Percentiles rank a stretch among this genome's conserved stretches.
These are phyloP conservation scores for Pseudohalonectria lignicola DNA, from an alignment of 2,329 filamentous ascomycete species.

Conservation along the genomic window DNA sequence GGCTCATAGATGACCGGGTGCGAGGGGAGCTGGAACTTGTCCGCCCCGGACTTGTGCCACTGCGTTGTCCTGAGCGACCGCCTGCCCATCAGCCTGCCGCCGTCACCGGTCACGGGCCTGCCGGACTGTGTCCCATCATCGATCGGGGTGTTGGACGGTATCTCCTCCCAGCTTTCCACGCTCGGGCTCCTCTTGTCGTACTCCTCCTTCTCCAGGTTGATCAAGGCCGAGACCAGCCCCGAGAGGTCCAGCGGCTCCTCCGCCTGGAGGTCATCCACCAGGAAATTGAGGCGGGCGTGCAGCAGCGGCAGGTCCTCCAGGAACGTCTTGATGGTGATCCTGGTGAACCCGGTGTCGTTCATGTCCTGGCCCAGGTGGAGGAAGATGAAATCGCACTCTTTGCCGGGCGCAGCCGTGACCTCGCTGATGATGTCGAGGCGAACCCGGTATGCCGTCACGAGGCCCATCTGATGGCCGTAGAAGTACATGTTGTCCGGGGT, in stretches of 20 bases:
- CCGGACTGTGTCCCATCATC: constrained; percentile 44
- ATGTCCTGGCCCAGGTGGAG: constrained; percentile 60
- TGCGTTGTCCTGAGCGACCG: constrained; percentile 8
- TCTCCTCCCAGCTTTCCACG: constrained; percentile 84
- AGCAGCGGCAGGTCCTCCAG: constrained; percentile 77
- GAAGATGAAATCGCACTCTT: constrained; percentile 88
- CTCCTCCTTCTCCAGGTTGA: constrained; percentile 60
- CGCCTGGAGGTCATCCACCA: constrained; percentile 70
- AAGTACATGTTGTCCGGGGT: constrained; percentile 87
- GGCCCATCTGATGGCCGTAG: constrained; percentile 87
- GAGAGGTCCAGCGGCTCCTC: constrained; percentile 59
- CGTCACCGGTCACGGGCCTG: constrained; percentile 20
- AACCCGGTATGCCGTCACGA: constrained; percentile 74
- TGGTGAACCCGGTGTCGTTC: constrained; percentile 52
- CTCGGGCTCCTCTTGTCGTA: constrained; percentile 56
- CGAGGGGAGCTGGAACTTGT: constrained; percentile 72
- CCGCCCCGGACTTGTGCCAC: constrained; percentile 26
- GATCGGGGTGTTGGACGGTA: constrained; percentile 46
- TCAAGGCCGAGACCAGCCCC: constrained; percentile 58
- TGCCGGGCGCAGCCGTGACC: constrained; percentile 79
- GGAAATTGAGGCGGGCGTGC: constrained; percentile 71
- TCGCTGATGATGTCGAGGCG: constrained; percentile 70
- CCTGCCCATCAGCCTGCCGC: constrained; percentile 6
- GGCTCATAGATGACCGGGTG: constrained; percentile 79
- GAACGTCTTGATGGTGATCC: constrained; percentile 86